A percentile compares a stretch with the other conserved stretches of the same genome.
Evolutionary conservation across 495 filamentous ascomycete genomes (phyloP).

Genomic region (Jackrogersella multiformis): DNA sequence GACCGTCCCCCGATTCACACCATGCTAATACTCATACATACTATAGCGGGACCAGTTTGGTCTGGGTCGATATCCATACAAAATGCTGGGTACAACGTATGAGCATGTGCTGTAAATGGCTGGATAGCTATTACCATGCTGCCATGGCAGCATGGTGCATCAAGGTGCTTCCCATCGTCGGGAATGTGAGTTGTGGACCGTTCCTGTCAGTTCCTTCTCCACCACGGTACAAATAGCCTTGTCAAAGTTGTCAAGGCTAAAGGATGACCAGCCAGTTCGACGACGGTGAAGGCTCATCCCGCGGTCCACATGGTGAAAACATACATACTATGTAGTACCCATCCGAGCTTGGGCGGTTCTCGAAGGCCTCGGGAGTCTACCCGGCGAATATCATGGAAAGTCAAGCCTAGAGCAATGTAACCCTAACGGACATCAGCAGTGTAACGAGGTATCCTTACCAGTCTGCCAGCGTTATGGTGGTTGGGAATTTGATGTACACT

Average conservation of each 20-base stretch:
- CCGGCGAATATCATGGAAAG: not conserved
- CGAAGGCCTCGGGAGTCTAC: constrained; percentile 5
- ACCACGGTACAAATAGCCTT: constrained; percentile 8
- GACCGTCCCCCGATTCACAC: constrained; percentile 19
- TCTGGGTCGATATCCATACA: constrained; percentile 23
- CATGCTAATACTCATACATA: not conserved
- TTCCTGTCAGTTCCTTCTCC: not conserved
- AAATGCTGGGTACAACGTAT: not conserved
- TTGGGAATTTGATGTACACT: constrained; percentile 25
- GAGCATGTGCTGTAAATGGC: not conserved
- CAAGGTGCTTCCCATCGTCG: not conserved
- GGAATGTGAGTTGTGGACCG: not conserved
- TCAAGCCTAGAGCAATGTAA: not conserved
- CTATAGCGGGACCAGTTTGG: constrained; percentile 11
- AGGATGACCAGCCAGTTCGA: constrained; percentile 10
- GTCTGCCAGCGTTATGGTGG: constrained; percentile 9
- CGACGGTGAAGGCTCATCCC: constrained; percentile 7
- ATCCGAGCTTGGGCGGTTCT: constrained; percentile 7
- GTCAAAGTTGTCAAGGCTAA: constrained; percentile 5
- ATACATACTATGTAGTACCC: too few relatives aligned
- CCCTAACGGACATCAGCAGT: not conserved
- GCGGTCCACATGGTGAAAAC: constrained; percentile 6
- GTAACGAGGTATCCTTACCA: not conserved
- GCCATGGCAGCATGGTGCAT: not conserved
- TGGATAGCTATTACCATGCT: too few relatives aligned